Evolutionary conservation across 768 basidiomycete genomes (phyloP).

Genomic region (Amanita pallidorosea): DNA sequence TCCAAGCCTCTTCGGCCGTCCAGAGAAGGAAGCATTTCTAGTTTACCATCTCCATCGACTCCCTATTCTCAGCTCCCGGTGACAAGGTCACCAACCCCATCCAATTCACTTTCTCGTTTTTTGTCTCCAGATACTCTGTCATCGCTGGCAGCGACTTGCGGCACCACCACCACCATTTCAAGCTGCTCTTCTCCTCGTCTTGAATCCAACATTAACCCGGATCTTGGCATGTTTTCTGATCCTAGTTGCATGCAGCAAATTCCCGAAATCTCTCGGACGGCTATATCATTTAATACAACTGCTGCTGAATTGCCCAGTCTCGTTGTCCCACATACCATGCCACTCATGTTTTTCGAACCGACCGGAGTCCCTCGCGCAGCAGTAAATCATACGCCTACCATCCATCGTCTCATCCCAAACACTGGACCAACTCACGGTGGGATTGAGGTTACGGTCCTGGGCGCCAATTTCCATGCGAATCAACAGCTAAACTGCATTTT

Average conservation of each 20-base stretch:
- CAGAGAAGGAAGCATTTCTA: conserved; percentile 46
- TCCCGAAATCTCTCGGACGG: conserved; percentile 14
- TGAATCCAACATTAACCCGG: conserved; percentile 31
- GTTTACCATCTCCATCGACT: conserved; percentile 35
- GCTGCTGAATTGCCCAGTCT: conserved; percentile 14
- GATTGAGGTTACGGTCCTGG: conserved; percentile 89
- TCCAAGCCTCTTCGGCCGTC: conserved; percentile 33
- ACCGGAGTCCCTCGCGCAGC: conserved; percentile 33
- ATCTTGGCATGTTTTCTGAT: conserved; percentile 12
- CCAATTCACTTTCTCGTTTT: conserved; percentile 21
- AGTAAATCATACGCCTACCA: conserved; percentile 53
- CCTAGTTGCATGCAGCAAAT: conserved; percentile 9
- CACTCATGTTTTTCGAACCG: conserved; percentile 54
- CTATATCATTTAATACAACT: conserved; percentile 17
- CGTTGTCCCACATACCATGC: conserved; percentile 30
- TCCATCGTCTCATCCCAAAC: conserved; percentile 78
- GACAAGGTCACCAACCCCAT: conserved; percentile 37
- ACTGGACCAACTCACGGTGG: conserved; percentile 86
- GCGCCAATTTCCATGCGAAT: conserved; percentile 77
- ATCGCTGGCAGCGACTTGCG: conserved; percentile 23
- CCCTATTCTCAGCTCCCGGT: conserved; percentile 31
- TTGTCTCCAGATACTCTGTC: conserved; percentile 16
- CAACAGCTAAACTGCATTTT: conserved; percentile 73
- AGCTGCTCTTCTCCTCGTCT: conserved; percentile 35
- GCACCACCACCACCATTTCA: conserved; percentile 28